These are phyloP conservation scores for Torulaspora pretoriensis DNA, from an alignment of 1,139 yeast species.

Conservation along the genomic window DNA sequence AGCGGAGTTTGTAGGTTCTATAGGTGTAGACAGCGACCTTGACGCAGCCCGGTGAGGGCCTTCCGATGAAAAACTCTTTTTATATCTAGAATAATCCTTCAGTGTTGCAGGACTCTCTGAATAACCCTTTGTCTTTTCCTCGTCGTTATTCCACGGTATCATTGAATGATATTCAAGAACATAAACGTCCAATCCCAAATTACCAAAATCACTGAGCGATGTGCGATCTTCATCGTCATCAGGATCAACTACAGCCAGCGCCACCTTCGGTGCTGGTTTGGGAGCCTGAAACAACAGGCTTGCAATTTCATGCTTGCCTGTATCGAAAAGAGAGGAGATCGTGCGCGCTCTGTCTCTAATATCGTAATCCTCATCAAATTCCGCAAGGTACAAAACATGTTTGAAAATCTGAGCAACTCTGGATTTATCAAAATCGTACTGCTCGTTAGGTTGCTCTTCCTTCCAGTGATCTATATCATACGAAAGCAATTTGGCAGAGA, in stretches of 20 bases:
- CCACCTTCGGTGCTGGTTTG: slow-evolving; percentile 54
- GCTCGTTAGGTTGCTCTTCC: slow-evolving; percentile 28
- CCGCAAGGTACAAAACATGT: slow-evolving; percentile 59
- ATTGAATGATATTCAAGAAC: slow-evolving; percentile 14
- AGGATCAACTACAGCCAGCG: background rate
- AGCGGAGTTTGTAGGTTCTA: slow-evolving; percentile 2
- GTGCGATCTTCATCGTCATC: background rate
- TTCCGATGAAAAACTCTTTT: slow-evolving; percentile 33
- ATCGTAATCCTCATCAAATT: slow-evolving; percentile 73
- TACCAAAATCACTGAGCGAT: slow-evolving; percentile 7
- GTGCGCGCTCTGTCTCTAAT: slow-evolving; percentile 83
- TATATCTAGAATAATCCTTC: slow-evolving; percentile 31
- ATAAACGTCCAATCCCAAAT: slow-evolving; percentile 17
- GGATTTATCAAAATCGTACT: slow-evolving; percentile 38
- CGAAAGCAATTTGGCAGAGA: slow-evolving; percentile 71
- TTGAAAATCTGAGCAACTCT: slow-evolving; percentile 55
- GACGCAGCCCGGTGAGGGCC: slow-evolving; percentile 15
- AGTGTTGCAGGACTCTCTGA: slow-evolving; percentile 26
- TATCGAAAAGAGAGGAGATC: slow-evolving; percentile 47
- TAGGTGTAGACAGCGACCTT: background rate
- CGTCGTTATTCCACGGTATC: slow-evolving; percentile 18
- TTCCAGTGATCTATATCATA: slow-evolving; percentile 44
- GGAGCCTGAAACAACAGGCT: slow-evolving; percentile 77
- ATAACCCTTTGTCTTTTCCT: slow-evolving; percentile 13
- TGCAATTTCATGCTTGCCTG: slow-evolving; percentile 54